Percentiles rank a stretch among this genome's conserved stretches.
phyloP scores from a whole-genome alignment of 1,284 basidiomycete species.

The Cutaneotrichosporon dermatis region DNA sequence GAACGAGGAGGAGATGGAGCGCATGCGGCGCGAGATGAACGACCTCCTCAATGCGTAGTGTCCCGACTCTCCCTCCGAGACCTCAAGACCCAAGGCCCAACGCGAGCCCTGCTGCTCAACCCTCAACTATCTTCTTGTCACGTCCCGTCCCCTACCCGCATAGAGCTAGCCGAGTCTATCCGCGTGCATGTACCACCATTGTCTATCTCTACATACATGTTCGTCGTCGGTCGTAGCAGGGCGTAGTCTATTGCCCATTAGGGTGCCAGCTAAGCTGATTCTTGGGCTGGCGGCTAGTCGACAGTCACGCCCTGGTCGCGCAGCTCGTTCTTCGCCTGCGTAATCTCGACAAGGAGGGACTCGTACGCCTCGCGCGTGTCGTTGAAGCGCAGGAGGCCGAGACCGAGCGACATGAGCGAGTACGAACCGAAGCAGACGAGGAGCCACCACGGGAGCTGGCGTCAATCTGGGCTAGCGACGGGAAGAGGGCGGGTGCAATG shows the following conservation, averaged over 20 bases:
- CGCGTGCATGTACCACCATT: no score
- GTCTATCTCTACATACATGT: no score
- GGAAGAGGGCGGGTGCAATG: neutral
- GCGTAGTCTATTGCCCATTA: no score
- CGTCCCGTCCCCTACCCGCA: no score
- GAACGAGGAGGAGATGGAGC: conserved; percentile 75
- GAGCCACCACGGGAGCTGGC: conserved; percentile 69
- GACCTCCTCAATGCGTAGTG: conserved; percentile 82
- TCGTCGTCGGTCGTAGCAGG: no score
- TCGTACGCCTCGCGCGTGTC: conserved; percentile 73
- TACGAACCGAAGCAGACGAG: conserved; percentile 70
- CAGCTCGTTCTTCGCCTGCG: conserved; percentile 65
- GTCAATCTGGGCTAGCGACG: neutral
- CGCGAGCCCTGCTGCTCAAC: no score
- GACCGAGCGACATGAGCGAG: conserved; percentile 65
- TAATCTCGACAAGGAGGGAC: conserved; percentile 60
- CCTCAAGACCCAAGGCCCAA: no score
- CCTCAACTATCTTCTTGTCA: no score
- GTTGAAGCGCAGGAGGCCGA: conserved; percentile 64
- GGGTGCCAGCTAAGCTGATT: no score
- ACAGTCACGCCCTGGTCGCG: conserved; percentile 62
- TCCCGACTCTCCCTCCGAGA: no score
- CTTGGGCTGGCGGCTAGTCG: conserved; percentile 51
- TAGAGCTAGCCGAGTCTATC: no score
- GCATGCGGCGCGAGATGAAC: conserved; percentile 77